phyloP scores from a whole-genome alignment of 116 monocot genomes.

The Thalassia testudinum region DNA sequence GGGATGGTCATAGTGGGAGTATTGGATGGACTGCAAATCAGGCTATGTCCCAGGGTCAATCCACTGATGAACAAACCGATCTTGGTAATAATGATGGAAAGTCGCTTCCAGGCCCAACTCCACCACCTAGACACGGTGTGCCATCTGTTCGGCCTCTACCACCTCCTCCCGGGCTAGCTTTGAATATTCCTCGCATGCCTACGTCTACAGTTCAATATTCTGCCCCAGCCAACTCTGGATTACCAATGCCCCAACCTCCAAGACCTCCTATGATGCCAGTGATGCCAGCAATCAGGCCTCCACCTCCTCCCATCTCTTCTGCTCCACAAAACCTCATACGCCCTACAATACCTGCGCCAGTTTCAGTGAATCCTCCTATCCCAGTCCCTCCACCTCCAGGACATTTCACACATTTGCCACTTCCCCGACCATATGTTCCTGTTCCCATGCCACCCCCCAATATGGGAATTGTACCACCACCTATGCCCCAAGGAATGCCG shows the following conservation, averaged over 20 bases:
- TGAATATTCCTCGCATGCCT: conserved; percentile 60
- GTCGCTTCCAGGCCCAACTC: conserved; percentile 52
- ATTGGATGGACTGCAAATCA: conserved; percentile 94
- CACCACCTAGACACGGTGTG: conserved; percentile 44
- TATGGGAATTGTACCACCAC: conserved; percentile 42
- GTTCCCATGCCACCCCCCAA: conserved; percentile 36
- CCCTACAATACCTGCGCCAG: conserved; percentile 23
- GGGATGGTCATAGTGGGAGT: conserved; percentile 96
- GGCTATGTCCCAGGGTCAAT: conserved; percentile 50
- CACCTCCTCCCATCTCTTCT: conserved; percentile 18
- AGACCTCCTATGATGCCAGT: conserved; percentile 22
- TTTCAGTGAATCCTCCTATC: conserved; percentile 39
- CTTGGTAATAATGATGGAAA: conserved; percentile 22
- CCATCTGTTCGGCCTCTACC: conserved; percentile 66
- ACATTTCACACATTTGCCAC: conserved; percentile 35
- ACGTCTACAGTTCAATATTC: no score
- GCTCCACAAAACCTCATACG: conserved; percentile 7
- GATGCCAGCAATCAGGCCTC: conserved; percentile 35
- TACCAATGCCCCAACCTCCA: conserved; percentile 15
- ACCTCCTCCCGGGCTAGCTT: conserved; percentile 54
- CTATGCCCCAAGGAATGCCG: conserved; percentile 44
- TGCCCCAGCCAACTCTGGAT: conserved; percentile 10
- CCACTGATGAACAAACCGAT: conserved; percentile 38
- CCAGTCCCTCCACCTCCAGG: conserved; percentile 85
- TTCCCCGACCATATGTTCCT: conserved; percentile 30